These are phyloP conservation scores for Neurospora sublineolata DNA, from an alignment of 495 filamentous ascomycete species.

Conservation along the genomic window DNA sequence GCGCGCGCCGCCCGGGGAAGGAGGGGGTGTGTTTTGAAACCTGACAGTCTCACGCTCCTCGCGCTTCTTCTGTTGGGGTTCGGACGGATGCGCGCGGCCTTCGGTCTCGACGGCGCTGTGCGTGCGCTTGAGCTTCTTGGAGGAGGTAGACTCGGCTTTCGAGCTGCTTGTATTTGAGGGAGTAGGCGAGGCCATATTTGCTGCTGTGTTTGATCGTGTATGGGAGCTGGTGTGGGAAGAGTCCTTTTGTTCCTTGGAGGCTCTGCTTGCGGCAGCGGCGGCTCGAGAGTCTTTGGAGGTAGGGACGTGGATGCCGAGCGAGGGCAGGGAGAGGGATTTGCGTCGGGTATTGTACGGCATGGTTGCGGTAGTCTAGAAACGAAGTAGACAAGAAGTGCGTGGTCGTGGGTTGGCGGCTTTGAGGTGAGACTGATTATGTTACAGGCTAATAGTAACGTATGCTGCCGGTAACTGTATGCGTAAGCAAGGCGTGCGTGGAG, in stretches of 20 bases:
- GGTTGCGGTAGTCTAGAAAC: constrained; percentile 15
- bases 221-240: constrained; percentile 16
- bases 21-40: constrained; percentile 62
- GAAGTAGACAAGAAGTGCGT: neutral
- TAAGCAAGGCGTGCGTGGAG: neutral
- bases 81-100: constrained; percentile 33
- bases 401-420: neutral
- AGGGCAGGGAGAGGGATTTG: constrained; percentile 89
- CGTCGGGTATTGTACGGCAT: constrained; percentile 98
- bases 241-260: constrained; percentile 11
- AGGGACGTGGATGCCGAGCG: constrained; percentile 85
- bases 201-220: constrained; percentile 10
- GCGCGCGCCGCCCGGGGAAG: constrained; percentile 47
- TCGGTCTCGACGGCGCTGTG: constrained; percentile 45
- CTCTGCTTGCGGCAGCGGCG: constrained; percentile 21
- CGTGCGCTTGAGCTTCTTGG: constrained; percentile 81
- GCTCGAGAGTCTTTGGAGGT: constrained; percentile 53
- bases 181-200: constrained; percentile 36
- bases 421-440: neutral
- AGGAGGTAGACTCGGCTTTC: constrained; percentile 26
- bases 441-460: neutral
- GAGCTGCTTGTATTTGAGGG: neutral
- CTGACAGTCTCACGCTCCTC: constrained; percentile 44
- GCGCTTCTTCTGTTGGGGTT: constrained; percentile 34
- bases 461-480: neutral